phyloP scores from a whole-genome alignment of 2,329 filamentous ascomycete species.

The Colletotrichum tropicicola region DNA sequence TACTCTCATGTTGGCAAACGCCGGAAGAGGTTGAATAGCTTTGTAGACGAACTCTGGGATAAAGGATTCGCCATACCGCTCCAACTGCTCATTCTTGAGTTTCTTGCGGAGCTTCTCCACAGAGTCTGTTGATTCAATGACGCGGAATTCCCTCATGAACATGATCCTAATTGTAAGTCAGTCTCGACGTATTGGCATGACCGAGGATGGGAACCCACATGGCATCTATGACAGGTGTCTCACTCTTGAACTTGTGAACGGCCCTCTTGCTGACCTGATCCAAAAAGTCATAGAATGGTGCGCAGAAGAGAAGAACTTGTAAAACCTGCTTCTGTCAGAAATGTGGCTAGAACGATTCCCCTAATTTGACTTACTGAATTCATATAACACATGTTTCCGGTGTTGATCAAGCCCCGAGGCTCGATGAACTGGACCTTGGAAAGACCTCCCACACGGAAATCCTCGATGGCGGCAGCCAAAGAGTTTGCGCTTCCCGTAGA shows the following conservation, averaged over 20 bases:
- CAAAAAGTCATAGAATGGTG: conserved; percentile 93
- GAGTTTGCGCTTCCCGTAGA: conserved; percentile 51
- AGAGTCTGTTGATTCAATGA: conserved; percentile 81
- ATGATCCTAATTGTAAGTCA: conserved; percentile 72
- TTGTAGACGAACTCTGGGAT: conserved; percentile 96
- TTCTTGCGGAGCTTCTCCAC: conserved; percentile 77
- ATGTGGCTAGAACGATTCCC: neutral
- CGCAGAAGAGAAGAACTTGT: conserved; percentile 93
- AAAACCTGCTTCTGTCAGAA: conserved; percentile 70
- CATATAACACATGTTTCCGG: conserved; percentile 99
- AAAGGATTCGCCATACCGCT: conserved; percentile 90
- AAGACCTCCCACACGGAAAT: conserved; percentile 73
- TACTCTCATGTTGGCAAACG: conserved; percentile 93
- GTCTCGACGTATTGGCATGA: neutral
- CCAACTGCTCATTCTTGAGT: conserved; percentile 84
- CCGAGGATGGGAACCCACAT: conserved; percentile 69
- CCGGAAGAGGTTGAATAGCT: conserved; percentile 84
- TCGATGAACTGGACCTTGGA: conserved; percentile 84
- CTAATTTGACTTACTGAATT: conserved; percentile 79
- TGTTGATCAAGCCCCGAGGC: conserved; percentile 93
- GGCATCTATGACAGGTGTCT: conserved; percentile 92
- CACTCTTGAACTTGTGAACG: conserved; percentile 91
- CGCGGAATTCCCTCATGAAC: conserved; percentile 92
- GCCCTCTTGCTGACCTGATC: conserved; percentile 86
- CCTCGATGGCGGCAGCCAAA: conserved; percentile 79